Evolutionary conservation across 768 basidiomycete genomes (phyloP).

Genomic region (Gloeophyllum trabeum): DNA sequence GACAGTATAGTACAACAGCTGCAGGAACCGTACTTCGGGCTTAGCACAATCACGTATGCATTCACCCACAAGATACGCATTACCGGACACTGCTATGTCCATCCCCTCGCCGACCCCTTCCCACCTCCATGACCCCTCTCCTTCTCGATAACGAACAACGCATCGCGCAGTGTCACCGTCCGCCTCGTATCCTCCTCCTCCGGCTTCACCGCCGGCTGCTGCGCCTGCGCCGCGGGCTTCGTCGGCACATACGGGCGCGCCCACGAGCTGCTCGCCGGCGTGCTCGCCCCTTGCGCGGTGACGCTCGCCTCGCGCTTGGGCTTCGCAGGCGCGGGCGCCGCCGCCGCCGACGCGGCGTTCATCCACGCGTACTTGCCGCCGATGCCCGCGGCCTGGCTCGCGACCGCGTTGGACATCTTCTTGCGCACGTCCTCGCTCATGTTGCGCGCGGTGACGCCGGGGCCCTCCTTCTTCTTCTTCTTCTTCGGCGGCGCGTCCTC

Average conservation of each 20-base stretch:
- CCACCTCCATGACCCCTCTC: conserved; percentile 81
- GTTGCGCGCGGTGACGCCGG: conserved; percentile 75
- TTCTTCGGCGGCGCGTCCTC: conserved; percentile 62
- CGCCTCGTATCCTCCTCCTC: background rate
- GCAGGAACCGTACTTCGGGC: too few species aligned
- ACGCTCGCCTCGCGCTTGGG: conserved; percentile 16
- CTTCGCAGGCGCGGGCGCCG: conserved; percentile 24
- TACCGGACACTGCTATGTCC: too few species aligned
- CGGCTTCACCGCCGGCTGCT: conserved; percentile 14
- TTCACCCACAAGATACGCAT: too few species aligned
- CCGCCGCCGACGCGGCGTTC: conserved; percentile 47
- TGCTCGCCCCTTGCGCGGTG: conserved; percentile 11
- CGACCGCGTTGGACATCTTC: conserved; percentile 86
- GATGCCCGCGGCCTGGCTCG: conserved; percentile 80
- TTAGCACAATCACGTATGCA: too few species aligned
- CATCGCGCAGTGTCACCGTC: conserved; percentile 34
- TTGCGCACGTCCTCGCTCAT: conserved; percentile 89
- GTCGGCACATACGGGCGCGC: conserved; percentile 54
- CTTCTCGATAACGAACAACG: conserved; percentile 77
- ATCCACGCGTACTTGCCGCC: conserved; percentile 85
- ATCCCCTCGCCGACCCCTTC: conserved; percentile 61
- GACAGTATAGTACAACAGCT: too few species aligned
- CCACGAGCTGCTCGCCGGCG: conserved; percentile 33
- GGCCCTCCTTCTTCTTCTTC: conserved; percentile 72
- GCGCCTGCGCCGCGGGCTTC: conserved; percentile 25